These are phyloP conservation scores for Mycosarcoma mackinlayi DNA, from an alignment of 1,284 basidiomycete genomes.

Conservation along the genomic window DNA sequence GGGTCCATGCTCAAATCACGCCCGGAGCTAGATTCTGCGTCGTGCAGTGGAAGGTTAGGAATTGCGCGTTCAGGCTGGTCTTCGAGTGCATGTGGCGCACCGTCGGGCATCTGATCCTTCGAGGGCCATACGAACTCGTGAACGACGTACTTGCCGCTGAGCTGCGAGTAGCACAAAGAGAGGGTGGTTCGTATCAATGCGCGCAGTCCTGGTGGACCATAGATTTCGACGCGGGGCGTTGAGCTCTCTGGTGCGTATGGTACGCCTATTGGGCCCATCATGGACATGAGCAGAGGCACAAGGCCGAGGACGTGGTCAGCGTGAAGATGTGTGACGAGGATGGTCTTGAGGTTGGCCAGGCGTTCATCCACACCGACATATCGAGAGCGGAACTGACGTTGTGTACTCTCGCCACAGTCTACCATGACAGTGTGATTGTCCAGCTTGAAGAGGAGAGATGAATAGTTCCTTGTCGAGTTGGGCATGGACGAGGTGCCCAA, in stretches of 20 bases:
- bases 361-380: slow-evolving; percentile 57
- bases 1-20: slow-evolving; percentile 55
- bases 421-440: slow-evolving; percentile 61
- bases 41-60: slow-evolving; percentile 57
- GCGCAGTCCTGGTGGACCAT: slow-evolving; percentile 61
- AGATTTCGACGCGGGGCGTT: slow-evolving; percentile 55
- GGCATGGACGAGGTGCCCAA: slow-evolving; percentile 65
- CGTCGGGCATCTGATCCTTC: slow-evolving; percentile 6
- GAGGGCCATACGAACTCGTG: slow-evolving; percentile 64
- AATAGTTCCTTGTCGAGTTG: slow-evolving; percentile 62
- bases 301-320: slow-evolving; percentile 64
- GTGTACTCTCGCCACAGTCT: slow-evolving; percentile 67
- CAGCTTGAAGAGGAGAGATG: slow-evolving; percentile 61
- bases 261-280: slow-evolving; percentile 58
- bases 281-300: slow-evolving; percentile 62
- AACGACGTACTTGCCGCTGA: slow-evolving; percentile 60
- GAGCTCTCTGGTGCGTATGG: slow-evolving; percentile 12
- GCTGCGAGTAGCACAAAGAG: slow-evolving; percentile 60
- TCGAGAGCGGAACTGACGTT: slow-evolving; percentile 56
- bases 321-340: slow-evolving; percentile 66
- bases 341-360: slow-evolving; percentile 57
- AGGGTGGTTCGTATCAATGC: slow-evolving; percentile 62
- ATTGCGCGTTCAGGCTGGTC: slow-evolving; percentile 35
- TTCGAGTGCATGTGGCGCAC: slow-evolving; percentile 14
- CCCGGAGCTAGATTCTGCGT: slow-evolving; percentile 54